Base-by-base conservation (phyloP, 1,284 basidiomycete genomes). In the Phellinidium pouzarii region DNA sequence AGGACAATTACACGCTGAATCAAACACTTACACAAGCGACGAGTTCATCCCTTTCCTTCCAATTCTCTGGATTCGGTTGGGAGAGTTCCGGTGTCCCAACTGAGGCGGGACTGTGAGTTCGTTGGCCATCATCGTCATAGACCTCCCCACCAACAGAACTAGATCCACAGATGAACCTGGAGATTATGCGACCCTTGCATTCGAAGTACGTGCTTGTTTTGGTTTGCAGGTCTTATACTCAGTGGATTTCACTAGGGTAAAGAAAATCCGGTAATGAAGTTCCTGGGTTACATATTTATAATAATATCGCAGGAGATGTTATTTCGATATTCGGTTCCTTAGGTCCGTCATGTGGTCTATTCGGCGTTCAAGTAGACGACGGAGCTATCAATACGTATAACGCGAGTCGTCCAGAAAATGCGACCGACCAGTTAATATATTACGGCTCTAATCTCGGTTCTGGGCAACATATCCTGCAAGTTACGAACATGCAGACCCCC, bases 301-400 rank as follows among this genome's bases (percentile, higher is more conserved):
- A 17, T 45, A 7, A 27, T 3, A 38, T 27, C 36, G 36, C 25
- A 68, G 73, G 73, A 20, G 64, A 66, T 56, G 65, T 66, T 20
- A 61, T 75, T 14, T 65, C 65, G 2, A 48, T 75, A 1, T 74
- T 65, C 55, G 73, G 73, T 12, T 68, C 72, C 20, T 65, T 73
- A 1, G 68, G 70, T 25, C 68, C 69, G 3, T 59, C 57, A 11
- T 65, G 67, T 19, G 65, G 68, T 3, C 56, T 65, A 8, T 75
- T 68, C 52, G 59, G 62, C 9, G 68, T 73, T 12, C 60, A 67
- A 45, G 41, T 74, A 11, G 71, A 75, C 43, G 62, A 59, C 11
- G 60, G 60, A 8, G 29, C 45, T 0, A 47, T 64, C 1, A 45
- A 55, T 23, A 67, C 62, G 11, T 66, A 65, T 53, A 63, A 67